A percentile compares a stretch with the other conserved stretches of the same genome.
Evolutionary conservation across 192 early-diverging fungal genomes (phyloP).

Genomic region (Coemansia sp.): DNA sequence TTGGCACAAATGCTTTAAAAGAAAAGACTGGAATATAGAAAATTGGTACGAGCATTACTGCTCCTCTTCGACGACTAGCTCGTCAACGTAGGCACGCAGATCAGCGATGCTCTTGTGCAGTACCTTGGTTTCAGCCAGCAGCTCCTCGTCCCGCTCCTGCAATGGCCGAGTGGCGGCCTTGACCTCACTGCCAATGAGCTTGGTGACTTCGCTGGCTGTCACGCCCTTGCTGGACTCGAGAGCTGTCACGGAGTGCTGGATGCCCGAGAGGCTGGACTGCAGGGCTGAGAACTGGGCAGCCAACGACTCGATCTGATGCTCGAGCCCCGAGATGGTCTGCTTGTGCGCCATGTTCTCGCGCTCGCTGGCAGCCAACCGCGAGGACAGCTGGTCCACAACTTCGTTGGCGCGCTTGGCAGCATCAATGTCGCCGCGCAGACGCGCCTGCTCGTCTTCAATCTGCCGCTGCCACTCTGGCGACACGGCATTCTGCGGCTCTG

Average conservation of each 20-base stretch:
- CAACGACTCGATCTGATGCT: constrained; percentile 30
- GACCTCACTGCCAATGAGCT: constrained; percentile 29
- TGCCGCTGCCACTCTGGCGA: constrained; percentile 45
- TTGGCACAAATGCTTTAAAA: background rate
- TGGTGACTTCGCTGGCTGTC: constrained; percentile 15
- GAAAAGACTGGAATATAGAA: background rate
- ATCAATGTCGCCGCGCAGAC: constrained; percentile 30
- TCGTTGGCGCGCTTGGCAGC: constrained; percentile 16
- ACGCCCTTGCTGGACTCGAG: constrained; percentile 19
- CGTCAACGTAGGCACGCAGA: constrained; percentile 44
- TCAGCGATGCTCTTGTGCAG: constrained; percentile 40
- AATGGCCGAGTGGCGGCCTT: constrained; percentile 27
- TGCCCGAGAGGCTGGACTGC: constrained; percentile 9
- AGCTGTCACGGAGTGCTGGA: constrained; percentile 24
- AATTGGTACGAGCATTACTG: background rate
- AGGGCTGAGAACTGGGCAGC: constrained; percentile 19
- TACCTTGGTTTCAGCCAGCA: constrained; percentile 22
- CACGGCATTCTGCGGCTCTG: background rate
- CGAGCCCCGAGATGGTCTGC: constrained; percentile 33
- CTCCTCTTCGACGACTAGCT: constrained; percentile 51
- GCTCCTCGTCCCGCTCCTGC: constrained; percentile 22
- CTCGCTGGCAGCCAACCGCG: constrained; percentile 30
- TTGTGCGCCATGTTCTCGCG: constrained; percentile 30
- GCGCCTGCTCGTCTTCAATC: constrained; percentile 39
- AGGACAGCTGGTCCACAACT: constrained; percentile 19